phyloP scores from a whole-genome alignment of 2,329 filamentous ascomycete species.

The Aspergillus viridinutans region DNA sequence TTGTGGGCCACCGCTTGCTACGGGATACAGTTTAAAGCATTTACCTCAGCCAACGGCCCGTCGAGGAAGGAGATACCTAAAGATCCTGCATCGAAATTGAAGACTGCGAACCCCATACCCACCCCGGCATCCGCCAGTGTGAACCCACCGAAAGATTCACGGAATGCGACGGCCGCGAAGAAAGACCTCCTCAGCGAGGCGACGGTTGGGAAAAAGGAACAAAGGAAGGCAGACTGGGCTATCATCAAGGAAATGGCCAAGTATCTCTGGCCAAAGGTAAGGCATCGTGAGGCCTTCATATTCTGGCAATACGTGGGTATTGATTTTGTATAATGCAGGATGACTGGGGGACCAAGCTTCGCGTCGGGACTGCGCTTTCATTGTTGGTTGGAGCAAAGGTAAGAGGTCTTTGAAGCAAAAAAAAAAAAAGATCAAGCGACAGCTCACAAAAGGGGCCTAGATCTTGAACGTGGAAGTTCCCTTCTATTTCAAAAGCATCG shows the following conservation, averaged over 20 bases:
- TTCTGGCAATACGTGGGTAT: constrained; percentile 7
- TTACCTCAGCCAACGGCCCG: constrained; percentile 21
- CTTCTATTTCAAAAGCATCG: constrained; percentile 98
- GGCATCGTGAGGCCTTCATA: constrained; percentile 1
- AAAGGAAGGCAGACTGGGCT: constrained; percentile 95
- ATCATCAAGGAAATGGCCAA: constrained; percentile 97
- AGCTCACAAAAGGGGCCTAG: constrained; percentile 28
- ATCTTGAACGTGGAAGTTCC: constrained; percentile 94
- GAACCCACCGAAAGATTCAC: constrained; percentile 17
- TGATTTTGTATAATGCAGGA: constrained; percentile 44
- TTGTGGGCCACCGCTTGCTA: constrained; percentile 19
- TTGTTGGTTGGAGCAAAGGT: constrained; percentile 85
- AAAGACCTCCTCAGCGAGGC: constrained; percentile 63
- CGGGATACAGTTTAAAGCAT: constrained; percentile 25
- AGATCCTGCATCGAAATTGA: constrained; percentile 11
- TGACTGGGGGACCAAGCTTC: constrained; percentile 73
- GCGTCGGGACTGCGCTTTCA: constrained; percentile 78
- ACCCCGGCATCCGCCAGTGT: constrained; percentile 16
- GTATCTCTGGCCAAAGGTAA: constrained; percentile 87
- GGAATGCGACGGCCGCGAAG: constrained; percentile 28
- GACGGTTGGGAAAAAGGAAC: constrained; percentile 70
- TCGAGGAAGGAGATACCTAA: constrained; percentile 21
- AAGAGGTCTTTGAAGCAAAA: constrained; percentile 15
- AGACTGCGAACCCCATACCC: constrained; percentile 8
- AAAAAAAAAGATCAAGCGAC: background rate